Evolutionary conservation across 2,329 filamentous ascomycete genomes (phyloP).

Genomic region (Botrytis squamosa): DNA sequence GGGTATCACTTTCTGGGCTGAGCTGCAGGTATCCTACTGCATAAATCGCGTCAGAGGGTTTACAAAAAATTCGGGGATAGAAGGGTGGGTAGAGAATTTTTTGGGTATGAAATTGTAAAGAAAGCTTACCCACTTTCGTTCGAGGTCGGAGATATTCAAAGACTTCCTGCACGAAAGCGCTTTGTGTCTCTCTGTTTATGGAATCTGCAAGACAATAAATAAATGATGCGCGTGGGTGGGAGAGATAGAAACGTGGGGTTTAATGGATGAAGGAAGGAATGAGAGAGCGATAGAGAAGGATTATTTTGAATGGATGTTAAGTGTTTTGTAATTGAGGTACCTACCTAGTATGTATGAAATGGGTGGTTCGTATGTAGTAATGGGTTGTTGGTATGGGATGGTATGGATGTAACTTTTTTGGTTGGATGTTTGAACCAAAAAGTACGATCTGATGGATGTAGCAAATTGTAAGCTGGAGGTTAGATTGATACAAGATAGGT

Average conservation of each 20-base stretch:
- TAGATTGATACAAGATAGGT: neutral
- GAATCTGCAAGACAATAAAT: slow-evolving; percentile 21
- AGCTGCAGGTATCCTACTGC: slow-evolving; percentile 24
- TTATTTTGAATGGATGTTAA: neutral
- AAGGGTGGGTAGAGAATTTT: slow-evolving; percentile 11
- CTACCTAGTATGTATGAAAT: neutral
- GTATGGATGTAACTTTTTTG: neutral
- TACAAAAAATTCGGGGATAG: slow-evolving; percentile 15
- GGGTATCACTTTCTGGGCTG: slow-evolving; percentile 21
- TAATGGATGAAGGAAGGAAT: slow-evolving; percentile 6
- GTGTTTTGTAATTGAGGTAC: neutral
- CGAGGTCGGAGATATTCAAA: slow-evolving; percentile 21
- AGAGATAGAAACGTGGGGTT: slow-evolving; percentile 20
- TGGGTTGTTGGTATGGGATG: neutral
- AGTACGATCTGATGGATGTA: neutral
- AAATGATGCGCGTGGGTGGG: slow-evolving; percentile 10
- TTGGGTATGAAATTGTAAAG: slow-evolving; percentile 16
- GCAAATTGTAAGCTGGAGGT: neutral
- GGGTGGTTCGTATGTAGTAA: neutral
- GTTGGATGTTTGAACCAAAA: neutral
- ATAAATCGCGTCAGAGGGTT: slow-evolving; percentile 23
- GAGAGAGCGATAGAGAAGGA: neutral
- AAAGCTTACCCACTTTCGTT: slow-evolving; percentile 22
- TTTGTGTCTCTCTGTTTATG: slow-evolving; percentile 22
- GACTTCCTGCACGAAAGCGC: slow-evolving; percentile 21